These are phyloP conservation scores for Boletellus ananas DNA, from an alignment of 768 basidiomycete species.

Conservation along the genomic window DNA sequence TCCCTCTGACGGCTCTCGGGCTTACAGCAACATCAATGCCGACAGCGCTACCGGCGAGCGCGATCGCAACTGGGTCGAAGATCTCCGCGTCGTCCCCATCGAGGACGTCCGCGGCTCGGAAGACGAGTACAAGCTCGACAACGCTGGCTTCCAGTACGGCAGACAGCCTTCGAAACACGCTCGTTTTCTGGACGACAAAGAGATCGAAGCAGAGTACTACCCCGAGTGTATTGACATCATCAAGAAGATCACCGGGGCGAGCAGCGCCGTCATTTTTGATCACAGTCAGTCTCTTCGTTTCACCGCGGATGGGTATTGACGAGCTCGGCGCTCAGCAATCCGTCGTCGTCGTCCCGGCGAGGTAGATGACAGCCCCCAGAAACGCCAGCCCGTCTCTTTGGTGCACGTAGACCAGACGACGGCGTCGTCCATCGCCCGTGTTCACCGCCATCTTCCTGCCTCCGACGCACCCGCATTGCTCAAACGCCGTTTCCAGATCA, in stretches of 20 bases:
- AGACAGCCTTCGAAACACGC: constrained; percentile 22
- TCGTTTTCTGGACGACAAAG: constrained; percentile 34
- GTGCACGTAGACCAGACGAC: constrained; percentile 48
- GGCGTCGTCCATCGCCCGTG: constrained; percentile 37
- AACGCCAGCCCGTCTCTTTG: constrained; percentile 40
- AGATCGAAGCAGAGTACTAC: constrained; percentile 38
- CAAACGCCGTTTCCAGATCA: constrained; percentile 46
- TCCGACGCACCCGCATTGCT: constrained; percentile 39
- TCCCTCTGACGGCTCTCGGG: constrained; percentile 17
- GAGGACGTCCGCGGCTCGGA: constrained; percentile 36
- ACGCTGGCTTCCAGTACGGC: constrained; percentile 35
- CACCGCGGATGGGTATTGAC: background rate
- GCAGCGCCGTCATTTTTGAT: constrained; percentile 38
- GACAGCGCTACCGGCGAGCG: constrained; percentile 12
- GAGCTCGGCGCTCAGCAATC: constrained; percentile 32
- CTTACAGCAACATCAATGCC: constrained; percentile 16
- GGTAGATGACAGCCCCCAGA: constrained; percentile 34
- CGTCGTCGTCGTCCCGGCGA: constrained; percentile 39
- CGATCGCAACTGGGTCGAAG: constrained; percentile 22
- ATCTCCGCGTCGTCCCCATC: constrained; percentile 16
- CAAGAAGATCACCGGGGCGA: constrained; percentile 39
- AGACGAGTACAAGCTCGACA: constrained; percentile 29
- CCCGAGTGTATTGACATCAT: constrained; percentile 36
- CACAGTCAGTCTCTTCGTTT: constrained; percentile 26
- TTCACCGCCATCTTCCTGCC: constrained; percentile 41